A percentile compares a stretch with the other conserved stretches of the same genome.
These are phyloP conservation scores for Candida ponderosae DNA, from an alignment of 805 yeast genomes.

Conservation along the genomic window DNA sequence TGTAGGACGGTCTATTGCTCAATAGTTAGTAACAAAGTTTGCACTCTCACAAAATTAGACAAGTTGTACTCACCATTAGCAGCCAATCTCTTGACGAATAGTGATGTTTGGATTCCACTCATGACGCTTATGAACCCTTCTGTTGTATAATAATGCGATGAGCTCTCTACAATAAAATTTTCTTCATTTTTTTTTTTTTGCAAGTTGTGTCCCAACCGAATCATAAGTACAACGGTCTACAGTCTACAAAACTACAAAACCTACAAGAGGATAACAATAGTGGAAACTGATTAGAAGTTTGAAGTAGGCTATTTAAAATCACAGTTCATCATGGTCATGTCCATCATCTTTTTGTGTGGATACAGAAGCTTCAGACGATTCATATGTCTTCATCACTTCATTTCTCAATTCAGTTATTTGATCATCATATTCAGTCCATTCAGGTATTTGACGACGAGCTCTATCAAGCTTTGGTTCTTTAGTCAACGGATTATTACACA, in stretches of 20 bases:
- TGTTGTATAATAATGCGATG: no score
- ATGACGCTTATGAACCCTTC: no score
- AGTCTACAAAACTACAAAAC: no score
- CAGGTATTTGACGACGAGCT: slow-evolving; percentile 71
- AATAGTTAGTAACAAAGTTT: slow-evolving; percentile 4
- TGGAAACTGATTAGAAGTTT: no score
- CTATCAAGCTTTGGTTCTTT: slow-evolving; percentile 71
- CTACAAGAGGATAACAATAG: no score
- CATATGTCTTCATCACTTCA: slow-evolving; percentile 2
- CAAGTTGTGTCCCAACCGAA: no score
- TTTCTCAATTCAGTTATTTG: slow-evolving; percentile 32
- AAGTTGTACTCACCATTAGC: slow-evolving; percentile 63
- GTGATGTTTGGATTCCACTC: slow-evolving; percentile 26
- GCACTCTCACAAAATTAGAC: no score
- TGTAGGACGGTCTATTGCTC: slow-evolving; percentile 42
- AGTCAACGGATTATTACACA: slow-evolving; percentile 79
- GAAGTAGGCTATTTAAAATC: no score
- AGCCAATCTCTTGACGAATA: slow-evolving; percentile 75
- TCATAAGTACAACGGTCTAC: no score
- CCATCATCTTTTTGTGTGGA: no score
- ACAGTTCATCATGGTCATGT: background rate
- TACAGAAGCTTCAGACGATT: background rate
- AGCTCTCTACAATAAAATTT: no score
- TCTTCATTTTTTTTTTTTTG: no score
- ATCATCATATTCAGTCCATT: slow-evolving; percentile 63